Percentiles rank a stretch among this genome's conserved stretches.
Conservation (phyloP, 371 early-diverging fungal genomes). For the Funneliformis caledonium region DNA sequence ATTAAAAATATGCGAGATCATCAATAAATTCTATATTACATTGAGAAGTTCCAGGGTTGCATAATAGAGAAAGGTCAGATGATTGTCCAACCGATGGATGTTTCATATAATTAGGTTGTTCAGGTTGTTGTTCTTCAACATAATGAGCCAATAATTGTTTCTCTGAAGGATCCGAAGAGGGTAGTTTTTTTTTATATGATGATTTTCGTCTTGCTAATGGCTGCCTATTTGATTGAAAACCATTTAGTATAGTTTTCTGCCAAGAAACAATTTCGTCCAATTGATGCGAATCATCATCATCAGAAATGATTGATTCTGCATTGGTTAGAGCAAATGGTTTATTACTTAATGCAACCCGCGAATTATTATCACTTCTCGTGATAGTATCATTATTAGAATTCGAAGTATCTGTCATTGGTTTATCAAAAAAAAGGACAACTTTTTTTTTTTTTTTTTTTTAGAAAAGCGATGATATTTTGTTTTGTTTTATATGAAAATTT, state of each 20-base stretch:
- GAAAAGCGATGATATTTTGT: too few relatives aligned
- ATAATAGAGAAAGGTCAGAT: not conserved
- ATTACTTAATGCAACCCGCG: too few relatives aligned
- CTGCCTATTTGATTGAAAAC: not conserved
- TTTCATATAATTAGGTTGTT: slow-evolving; percentile 8
- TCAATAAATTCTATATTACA: not conserved
- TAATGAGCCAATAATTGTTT: slow-evolving; percentile 30
- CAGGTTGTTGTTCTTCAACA: slow-evolving; percentile 27
- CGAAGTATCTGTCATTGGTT: too few relatives aligned
- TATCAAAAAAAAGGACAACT: too few relatives aligned
- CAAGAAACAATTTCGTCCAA: too few relatives aligned
- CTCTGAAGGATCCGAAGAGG: slow-evolving; percentile 4
- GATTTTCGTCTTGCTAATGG: not conserved
- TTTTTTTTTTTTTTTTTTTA: too few relatives aligned
- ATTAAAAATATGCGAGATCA: not conserved
- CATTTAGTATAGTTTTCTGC: not conserved
- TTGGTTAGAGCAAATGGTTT: too few relatives aligned
- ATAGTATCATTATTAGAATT: too few relatives aligned
- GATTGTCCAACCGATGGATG: not conserved
- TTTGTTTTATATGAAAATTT: too few relatives aligned
- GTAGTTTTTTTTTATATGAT: not conserved
- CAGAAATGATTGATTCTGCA: too few relatives aligned
- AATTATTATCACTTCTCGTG: too few relatives aligned
- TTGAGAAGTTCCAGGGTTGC: not conserved
- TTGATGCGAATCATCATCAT: too few relatives aligned